A percentile compares a stretch with the other conserved stretches of the same genome.
Conservation (phyloP, 2,329 filamentous ascomycete species). For the Xylariaceae sp. region DNA sequence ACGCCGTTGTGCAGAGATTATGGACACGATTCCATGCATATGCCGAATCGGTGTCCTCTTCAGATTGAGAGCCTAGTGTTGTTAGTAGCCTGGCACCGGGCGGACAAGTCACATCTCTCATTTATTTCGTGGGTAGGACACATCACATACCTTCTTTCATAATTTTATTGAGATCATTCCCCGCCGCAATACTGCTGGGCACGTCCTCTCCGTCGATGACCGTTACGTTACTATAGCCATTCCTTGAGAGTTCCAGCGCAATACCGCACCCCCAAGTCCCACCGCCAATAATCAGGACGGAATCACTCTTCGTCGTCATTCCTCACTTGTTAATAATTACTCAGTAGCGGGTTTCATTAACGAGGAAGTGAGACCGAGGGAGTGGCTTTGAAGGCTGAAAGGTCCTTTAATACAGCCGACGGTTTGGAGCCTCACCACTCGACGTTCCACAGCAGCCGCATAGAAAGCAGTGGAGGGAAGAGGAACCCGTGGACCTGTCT, state of each 20-base stretch:
- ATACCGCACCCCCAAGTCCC: constrained; percentile 38
- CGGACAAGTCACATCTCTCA: not conserved
- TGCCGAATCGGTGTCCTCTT: constrained; percentile 43
- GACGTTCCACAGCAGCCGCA: too few relatives aligned
- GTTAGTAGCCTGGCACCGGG: not conserved
- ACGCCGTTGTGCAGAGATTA: constrained; percentile 43
- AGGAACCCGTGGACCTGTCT: too few relatives aligned
- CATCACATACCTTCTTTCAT: constrained; percentile 36
- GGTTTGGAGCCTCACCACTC: not conserved
- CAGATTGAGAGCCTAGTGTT: constrained; percentile 29
- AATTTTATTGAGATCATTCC: constrained; percentile 37
- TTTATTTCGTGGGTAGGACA: constrained; percentile 7
- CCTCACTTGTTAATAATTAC: not conserved
- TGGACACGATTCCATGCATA: constrained; percentile 44
- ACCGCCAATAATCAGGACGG: constrained; percentile 33
- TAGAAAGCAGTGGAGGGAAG: too few relatives aligned
- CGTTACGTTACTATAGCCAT: constrained; percentile 36
- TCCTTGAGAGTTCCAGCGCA: constrained; percentile 33
- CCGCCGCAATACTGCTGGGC: constrained; percentile 36
- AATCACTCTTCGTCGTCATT: constrained; percentile 23
- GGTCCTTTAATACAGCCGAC: not conserved
- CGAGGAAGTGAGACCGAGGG: not conserved
- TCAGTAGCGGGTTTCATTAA: not conserved
- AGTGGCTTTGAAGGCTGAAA: not conserved
- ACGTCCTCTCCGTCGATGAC: constrained; percentile 35